Evolutionary conservation across 208 protist species (phyloP).

Genomic region (Acanthamoeba lenticulata): DNA sequence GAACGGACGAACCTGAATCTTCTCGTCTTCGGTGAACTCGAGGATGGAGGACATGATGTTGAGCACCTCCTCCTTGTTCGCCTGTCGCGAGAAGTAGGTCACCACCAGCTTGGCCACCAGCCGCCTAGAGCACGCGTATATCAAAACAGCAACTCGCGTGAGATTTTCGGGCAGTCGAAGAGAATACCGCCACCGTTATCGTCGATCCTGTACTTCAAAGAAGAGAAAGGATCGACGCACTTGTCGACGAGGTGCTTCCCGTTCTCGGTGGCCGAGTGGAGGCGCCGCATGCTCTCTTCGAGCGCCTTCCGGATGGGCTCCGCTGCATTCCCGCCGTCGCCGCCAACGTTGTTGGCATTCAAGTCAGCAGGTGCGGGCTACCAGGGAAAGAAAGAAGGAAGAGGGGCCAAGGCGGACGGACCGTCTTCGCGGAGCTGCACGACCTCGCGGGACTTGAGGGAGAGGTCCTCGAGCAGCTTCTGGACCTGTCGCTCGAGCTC

Average conservation of each 20-base stretch:
- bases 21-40: slow-evolving; percentile 36
- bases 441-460: not conserved
- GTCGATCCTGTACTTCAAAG: too few species aligned
- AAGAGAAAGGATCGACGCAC: not conserved
- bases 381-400: not conserved
- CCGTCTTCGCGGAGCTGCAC: not conserved
- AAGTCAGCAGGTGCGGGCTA: too few species aligned
- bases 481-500: not conserved
- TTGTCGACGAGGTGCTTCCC: not conserved
- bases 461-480: slow-evolving; percentile 23
- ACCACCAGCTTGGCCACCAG: slow-evolving; percentile 3
- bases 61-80: slow-evolving; percentile 7
- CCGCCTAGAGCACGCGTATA: not conserved
- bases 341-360: too few species aligned
- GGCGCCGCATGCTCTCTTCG: slow-evolving; percentile 28
- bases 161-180: not conserved
- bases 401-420: not conserved
- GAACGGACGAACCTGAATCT: not conserved
- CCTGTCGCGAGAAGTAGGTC: not conserved
- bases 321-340: not conserved
- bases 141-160: not conserved
- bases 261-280: not conserved
- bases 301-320: not conserved
- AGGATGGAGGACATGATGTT: slow-evolving; percentile 39
- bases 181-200: too few species aligned